phyloP scores from a whole-genome alignment of 306 rosid genomes.

The Vigna mungo region DNA sequence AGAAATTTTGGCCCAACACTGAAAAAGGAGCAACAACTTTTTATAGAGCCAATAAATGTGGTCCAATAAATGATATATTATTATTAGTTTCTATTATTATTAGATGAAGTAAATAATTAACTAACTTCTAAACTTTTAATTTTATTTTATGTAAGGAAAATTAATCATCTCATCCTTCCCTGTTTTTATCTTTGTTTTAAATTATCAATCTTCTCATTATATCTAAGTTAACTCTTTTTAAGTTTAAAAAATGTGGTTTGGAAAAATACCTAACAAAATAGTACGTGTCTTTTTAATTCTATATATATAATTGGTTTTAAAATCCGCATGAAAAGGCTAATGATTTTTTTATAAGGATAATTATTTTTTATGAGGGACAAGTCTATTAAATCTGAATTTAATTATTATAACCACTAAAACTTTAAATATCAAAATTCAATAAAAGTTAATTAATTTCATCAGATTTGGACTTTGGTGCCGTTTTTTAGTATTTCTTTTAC shows the following conservation, averaged over 20 bases:
- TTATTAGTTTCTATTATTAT: not conserved
- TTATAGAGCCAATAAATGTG: not conserved
- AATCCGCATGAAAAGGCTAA: no score
- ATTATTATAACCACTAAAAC: no score
- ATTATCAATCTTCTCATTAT: not conserved
- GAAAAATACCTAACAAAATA: not conserved
- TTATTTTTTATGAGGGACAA: no score
- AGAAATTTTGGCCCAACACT: not conserved
- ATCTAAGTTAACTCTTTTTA: not conserved
- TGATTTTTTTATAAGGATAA: no score
- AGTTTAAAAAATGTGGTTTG: not conserved
- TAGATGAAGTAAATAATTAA: not conserved
- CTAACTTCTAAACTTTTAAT: not conserved
- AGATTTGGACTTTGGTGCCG: no score
- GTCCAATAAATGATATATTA: not conserved
- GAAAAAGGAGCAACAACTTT: not conserved
- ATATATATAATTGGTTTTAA: no score
- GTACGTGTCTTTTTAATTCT: no score
- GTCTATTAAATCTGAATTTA: no score
- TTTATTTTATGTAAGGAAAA: not conserved
- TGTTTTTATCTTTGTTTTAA: not conserved
- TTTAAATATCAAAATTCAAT: no score
- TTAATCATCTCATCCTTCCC: no score
- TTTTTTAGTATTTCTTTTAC: no score
- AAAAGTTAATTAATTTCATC: no score